These are phyloP conservation scores for Aspergillus thermomutatus DNA, from an alignment of 2,329 filamentous ascomycete species.

Conservation along the genomic window DNA sequence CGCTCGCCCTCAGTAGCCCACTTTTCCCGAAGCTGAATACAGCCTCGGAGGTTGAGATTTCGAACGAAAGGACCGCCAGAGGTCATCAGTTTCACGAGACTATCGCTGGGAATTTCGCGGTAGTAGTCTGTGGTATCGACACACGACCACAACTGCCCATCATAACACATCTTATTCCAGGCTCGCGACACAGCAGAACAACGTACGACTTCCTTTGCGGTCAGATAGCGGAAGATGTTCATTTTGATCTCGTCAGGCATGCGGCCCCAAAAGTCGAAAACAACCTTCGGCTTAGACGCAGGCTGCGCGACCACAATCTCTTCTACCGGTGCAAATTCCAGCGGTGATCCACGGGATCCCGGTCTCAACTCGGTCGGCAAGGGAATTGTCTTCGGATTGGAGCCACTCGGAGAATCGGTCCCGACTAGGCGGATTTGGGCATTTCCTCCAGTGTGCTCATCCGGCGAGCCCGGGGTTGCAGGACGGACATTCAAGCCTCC, in stretches of 20 bases:
- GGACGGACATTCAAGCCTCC: slow-evolving; percentile 56
- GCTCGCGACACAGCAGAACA: slow-evolving; percentile 72
- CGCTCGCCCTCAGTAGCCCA: slow-evolving; percentile 65
- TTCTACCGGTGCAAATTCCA: slow-evolving; percentile 14
- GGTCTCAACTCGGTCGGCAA: slow-evolving; percentile 63
- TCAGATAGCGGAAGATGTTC: slow-evolving; percentile 70
- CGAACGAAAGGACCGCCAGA: slow-evolving; percentile 85
- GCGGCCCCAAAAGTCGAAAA: slow-evolving; percentile 70
- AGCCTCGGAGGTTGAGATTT: slow-evolving; percentile 86
- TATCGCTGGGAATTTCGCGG: slow-evolving; percentile 76
- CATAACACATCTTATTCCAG: slow-evolving; percentile 82
- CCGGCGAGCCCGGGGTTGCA: slow-evolving; percentile 47
- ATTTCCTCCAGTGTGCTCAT: slow-evolving; percentile 51
- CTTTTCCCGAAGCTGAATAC: slow-evolving; percentile 80
- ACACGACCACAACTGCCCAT: slow-evolving; percentile 87
- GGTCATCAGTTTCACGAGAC: slow-evolving; percentile 78
- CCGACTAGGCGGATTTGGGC: slow-evolving; percentile 56
- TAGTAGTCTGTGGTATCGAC: slow-evolving; percentile 87
- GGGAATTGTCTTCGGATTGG: slow-evolving; percentile 51
- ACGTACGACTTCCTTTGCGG: slow-evolving; percentile 75
- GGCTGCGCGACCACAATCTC: slow-evolving; percentile 16
- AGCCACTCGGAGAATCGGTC: slow-evolving; percentile 40
- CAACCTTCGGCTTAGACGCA: slow-evolving; percentile 30
- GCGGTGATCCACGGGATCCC: slow-evolving; percentile 39
- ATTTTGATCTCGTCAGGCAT: slow-evolving; percentile 82